These are phyloP conservation scores for Colletotrichum tamarilloi DNA, from an alignment of 2,329 filamentous ascomycete species.

Conservation along the genomic window DNA sequence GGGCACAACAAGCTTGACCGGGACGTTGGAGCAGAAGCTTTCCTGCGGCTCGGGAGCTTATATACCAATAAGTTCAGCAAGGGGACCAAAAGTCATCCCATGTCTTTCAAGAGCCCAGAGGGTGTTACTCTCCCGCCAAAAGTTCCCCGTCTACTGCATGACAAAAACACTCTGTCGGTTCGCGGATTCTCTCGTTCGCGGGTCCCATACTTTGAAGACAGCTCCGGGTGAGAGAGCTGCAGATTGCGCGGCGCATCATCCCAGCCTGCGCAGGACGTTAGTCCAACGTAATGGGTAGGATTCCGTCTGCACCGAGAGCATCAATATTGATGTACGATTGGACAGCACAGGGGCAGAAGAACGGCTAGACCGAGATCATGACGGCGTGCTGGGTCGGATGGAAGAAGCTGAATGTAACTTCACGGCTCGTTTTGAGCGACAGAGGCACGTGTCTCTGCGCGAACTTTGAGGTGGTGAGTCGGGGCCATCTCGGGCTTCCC, in stretches of 20 bases:
- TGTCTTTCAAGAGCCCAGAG: background rate
- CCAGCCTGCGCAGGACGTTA: constrained; percentile 14
- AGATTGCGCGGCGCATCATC: constrained; percentile 13
- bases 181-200: constrained; percentile 24
- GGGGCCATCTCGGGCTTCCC: constrained; percentile 10
- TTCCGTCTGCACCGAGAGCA: constrained; percentile 20
- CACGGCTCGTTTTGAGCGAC: constrained; percentile 27
- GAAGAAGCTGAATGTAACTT: constrained; percentile 20
- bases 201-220: background rate
- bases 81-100: constrained; percentile 17
- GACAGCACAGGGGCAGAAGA: background rate
- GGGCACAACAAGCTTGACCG: background rate
- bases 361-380: constrained; percentile 26
- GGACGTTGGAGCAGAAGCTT: constrained; percentile 7
- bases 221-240: constrained; percentile 2
- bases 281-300: constrained; percentile 23
- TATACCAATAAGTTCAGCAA: constrained; percentile 20
- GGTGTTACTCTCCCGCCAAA: constrained; percentile 2
- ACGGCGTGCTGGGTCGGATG: constrained; percentile 26
- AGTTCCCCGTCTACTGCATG: constrained; percentile 14
- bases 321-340: constrained; percentile 10
- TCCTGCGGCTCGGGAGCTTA: constrained; percentile 25
- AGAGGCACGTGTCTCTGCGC: constrained; percentile 27
- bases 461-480: background rate
- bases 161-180: constrained; percentile 21